Evolutionary conservation across 148 eudicot species (phyloP).

Genomic region (Amaranthus hypochondriacus): DNA sequence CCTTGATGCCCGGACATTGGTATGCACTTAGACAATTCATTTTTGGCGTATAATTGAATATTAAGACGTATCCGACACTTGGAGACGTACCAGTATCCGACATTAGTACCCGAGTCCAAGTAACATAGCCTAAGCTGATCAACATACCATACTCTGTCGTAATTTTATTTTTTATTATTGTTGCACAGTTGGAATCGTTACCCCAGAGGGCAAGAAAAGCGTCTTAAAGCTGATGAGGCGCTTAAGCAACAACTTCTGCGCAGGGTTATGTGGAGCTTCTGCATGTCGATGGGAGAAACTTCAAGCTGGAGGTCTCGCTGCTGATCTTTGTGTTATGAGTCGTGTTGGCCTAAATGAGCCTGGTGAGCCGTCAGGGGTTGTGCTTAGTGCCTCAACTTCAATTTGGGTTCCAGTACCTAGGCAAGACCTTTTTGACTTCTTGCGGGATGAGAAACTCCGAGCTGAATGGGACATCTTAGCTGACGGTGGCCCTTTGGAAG

Average conservation of each 20-base stretch:
- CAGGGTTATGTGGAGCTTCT: constrained; percentile 41
- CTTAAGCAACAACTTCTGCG: constrained; percentile 39
- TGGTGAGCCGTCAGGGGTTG: constrained; percentile 57
- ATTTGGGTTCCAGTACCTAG: constrained; percentile 51
- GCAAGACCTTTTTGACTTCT: constrained; percentile 40
- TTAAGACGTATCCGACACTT: too few species aligned
- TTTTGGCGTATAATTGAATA: too few species aligned
- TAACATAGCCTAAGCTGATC: not conserved
- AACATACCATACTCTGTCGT: not conserved
- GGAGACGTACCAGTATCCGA: too few species aligned
- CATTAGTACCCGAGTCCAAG: too few species aligned
- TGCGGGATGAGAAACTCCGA: constrained; percentile 39
- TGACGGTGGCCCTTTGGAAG: constrained; percentile 49
- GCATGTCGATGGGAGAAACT: constrained; percentile 40
- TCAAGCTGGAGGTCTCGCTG: constrained; percentile 22
- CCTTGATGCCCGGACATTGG: too few species aligned
- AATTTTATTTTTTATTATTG: not conserved
- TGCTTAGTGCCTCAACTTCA: constrained; percentile 50
- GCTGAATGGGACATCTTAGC: constrained; percentile 58
- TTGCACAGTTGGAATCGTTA: constrained; percentile 21
- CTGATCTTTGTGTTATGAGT: constrained; percentile 47
- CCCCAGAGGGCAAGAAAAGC: constrained; percentile 43
- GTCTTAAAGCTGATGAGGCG: constrained; percentile 47
- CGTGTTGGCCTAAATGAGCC: constrained; percentile 45
- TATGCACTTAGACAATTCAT: too few species aligned